Base-by-base conservation (phyloP, 129 eudicot genomes). In the Tanacetum coccineum region DNA sequence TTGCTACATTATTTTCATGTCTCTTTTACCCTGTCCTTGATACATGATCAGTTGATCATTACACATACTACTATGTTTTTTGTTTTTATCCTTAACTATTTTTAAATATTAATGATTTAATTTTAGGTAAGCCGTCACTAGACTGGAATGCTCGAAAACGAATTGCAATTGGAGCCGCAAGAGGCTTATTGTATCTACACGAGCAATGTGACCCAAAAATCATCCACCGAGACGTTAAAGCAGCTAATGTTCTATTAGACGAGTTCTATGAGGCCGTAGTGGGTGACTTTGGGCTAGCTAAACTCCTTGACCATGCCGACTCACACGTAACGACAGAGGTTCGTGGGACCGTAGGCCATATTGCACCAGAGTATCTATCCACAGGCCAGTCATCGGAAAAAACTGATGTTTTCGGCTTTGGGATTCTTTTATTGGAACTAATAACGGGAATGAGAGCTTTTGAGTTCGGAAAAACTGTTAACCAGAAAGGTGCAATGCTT, bases 201-300 rank as follows among this genome's bases (percentile, higher is more conserved):
- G 98, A 92, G 70, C 98, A 92, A 75, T 92, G 98, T 67, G 98
- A 92, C 82, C 98, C 98, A 9, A 92, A 92, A 72, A 88, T 92
- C 44, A 92, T 92, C 48, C 98, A 92, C 72, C 69, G 98, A 70
- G 98, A 92, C 53, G 98, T 92, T 21, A 92, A 92, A 75, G 98
- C 98, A 12, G 98, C 98, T 15, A 92, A 91, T 69, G 83, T 91
- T 15, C 83, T 91, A 4, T 62, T 91, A 39, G 98, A 88, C 11
- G 98, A 87, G 67, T 80, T 50, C 66, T 80, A 65, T 50, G 98
- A 87, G 65, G 98, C 98, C 3, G 81, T 91, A 9, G 96, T 91
- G 47, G 98, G 98, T 48, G 98, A 91, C 71, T 91, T 91, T 83
- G 98, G 98, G 73, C 95, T 91, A n/a, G 98, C 96, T 11, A 91